These are phyloP conservation scores for Elaphomyces granulatus DNA, from an alignment of 495 filamentous ascomycete genomes.

Conservation along the genomic window DNA sequence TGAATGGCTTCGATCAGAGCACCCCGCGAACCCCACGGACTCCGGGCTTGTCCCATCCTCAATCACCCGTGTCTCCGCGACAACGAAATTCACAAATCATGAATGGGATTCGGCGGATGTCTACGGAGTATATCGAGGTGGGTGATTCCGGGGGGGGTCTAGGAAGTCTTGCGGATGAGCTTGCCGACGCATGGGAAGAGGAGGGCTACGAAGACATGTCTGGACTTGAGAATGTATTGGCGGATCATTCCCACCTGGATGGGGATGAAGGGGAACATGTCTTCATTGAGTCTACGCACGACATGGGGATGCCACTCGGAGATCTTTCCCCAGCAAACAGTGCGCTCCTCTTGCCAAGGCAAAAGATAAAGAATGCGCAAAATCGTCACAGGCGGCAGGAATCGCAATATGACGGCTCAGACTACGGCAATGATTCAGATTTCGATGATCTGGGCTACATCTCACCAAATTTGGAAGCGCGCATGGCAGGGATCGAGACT, in stretches of 20 bases:
- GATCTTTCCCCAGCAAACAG: slow-evolving; percentile 16
- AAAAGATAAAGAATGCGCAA: slow-evolving; percentile 15
- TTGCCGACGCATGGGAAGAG: slow-evolving; percentile 45
- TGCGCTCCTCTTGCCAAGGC: slow-evolving; percentile 17
- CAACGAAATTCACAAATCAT: slow-evolving; percentile 38
- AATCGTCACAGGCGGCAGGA: slow-evolving; percentile 27
- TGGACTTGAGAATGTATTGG: slow-evolving; percentile 23
- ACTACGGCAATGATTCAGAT: slow-evolving; percentile 57
- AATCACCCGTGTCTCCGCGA: slow-evolving; percentile 45
- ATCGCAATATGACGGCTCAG: slow-evolving; percentile 43
- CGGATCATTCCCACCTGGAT: slow-evolving; percentile 21
- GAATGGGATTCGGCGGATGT: slow-evolving; percentile 34
- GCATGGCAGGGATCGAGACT: slow-evolving; percentile 64
- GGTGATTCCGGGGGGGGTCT: slow-evolving; percentile 42
- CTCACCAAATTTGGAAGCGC: slow-evolving; percentile 54
- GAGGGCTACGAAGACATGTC: slow-evolving; percentile 35
- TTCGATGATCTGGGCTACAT: slow-evolving; percentile 52
- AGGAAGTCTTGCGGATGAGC: slow-evolving; percentile 73
- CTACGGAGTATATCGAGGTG: slow-evolving; percentile 27
- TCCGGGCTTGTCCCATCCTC: slow-evolving; percentile 40
- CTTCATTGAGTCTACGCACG: slow-evolving; percentile 15
- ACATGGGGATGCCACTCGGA: slow-evolving; percentile 20
- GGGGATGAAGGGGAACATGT: slow-evolving; percentile 24
- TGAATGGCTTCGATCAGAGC: slow-evolving; percentile 28
- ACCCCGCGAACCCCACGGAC: slow-evolving; percentile 23